Percentiles rank a stretch among this genome's conserved stretches.
Conservation (phyloP, 2,329 filamentous ascomycete species). For the Trichoderma breve region DNA sequence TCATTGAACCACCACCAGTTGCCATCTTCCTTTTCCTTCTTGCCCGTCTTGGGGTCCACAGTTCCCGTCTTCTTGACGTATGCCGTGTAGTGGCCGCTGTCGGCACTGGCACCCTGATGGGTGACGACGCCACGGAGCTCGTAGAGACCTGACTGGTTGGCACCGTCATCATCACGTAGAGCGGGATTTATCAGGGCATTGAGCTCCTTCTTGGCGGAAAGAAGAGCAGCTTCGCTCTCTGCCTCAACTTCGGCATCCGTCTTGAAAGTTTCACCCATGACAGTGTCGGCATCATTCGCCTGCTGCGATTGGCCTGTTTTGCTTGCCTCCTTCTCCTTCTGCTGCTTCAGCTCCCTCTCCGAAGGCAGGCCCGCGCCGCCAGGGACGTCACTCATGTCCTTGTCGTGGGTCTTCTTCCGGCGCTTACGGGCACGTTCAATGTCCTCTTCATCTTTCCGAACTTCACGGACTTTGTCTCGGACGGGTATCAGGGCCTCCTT, state of each 20-base stretch:
- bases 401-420: conserved; percentile 66
- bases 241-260: conserved; percentile 91
- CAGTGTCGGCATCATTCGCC: conserved; percentile 60
- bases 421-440: conserved; percentile 88
- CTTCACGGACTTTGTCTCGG: conserved; percentile 92
- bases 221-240: conserved; percentile 72
- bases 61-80: conserved; percentile 89
- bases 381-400: conserved; percentile 45
- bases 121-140: conserved; percentile 93
- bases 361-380: conserved; percentile 49
- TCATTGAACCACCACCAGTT: conserved; percentile 99
- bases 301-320: conserved; percentile 28
- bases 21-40: conserved; percentile 77
- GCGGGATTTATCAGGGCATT: conserved; percentile 72
- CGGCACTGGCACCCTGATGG: conserved; percentile 92
- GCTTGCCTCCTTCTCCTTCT: conserved; percentile 40
- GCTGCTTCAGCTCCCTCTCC: conserved; percentile 51
- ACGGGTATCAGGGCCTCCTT: conserved; percentile 81
- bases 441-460: conserved; percentile 93
- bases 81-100: conserved; percentile 96
- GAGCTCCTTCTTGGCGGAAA: conserved; percentile 84
- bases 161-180: conserved; percentile 72
- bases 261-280: conserved; percentile 80
- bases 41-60: conserved; percentile 72
- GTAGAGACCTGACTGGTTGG: conserved; percentile 93